Conservation (phyloP, 768 basidiomycete genomes). For the Agaricus sinodeliciosus region DNA sequence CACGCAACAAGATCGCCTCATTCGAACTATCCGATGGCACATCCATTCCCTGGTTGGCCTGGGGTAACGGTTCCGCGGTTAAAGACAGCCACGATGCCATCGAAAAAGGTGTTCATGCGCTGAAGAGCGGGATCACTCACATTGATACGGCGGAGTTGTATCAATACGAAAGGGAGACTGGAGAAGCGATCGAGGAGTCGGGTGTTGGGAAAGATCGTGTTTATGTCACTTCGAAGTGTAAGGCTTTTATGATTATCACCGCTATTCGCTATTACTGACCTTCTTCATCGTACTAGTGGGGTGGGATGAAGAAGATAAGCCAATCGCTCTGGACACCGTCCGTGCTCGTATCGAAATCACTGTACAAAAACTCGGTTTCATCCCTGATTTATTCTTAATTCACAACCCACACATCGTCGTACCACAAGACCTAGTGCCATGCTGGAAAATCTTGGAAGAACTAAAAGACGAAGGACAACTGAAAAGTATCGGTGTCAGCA, state of each 20-base stretch:
- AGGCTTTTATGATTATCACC: background rate
- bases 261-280: background rate
- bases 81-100: slow-evolving; percentile 23
- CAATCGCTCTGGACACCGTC: slow-evolving; percentile 26
- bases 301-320: slow-evolving; percentile 1
- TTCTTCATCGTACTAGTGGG: background rate
- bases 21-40: slow-evolving; percentile 24
- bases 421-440: slow-evolving; percentile 19
- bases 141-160: slow-evolving; percentile 49
- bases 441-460: slow-evolving; percentile 50
- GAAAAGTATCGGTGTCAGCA: slow-evolving; percentile 45
- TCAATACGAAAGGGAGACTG: slow-evolving; percentile 36
- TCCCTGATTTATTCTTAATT: slow-evolving; percentile 49
- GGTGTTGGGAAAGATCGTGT: slow-evolving; percentile 30
- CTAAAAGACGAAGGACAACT: slow-evolving; percentile 33
- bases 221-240: slow-evolving; percentile 43
- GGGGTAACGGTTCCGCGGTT: slow-evolving; percentile 39
- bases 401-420: slow-evolving; percentile 32
- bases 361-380: slow-evolving; percentile 37
- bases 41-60: slow-evolving; percentile 41
- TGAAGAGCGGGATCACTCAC: slow-evolving; percentile 40
- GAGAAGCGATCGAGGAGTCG: slow-evolving; percentile 28
- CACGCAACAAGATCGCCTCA: slow-evolving; percentile 11
- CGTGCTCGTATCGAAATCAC: slow-evolving; percentile 36
- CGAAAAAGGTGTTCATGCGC: slow-evolving; percentile 21